Evolutionary conservation across 768 basidiomycete species (phyloP), one percentile per base, ranked within the genome.

Genomic region (Coprinopsis strossmayeri): DNA sequence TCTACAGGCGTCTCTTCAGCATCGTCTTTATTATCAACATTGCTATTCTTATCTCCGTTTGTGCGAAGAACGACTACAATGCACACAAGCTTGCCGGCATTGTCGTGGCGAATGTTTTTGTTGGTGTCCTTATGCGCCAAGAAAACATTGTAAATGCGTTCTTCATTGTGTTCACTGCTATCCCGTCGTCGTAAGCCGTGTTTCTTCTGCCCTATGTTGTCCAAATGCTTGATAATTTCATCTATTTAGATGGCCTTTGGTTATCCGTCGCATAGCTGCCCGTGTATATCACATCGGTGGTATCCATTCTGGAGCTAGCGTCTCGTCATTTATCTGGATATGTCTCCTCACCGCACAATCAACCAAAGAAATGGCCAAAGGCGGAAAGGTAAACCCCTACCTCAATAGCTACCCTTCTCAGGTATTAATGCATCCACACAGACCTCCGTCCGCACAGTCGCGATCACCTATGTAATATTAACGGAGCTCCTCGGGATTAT

Each of bases 201-300:
- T n/a, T n/a, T 35, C 34, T 40, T n/a, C 26, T 21, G 12, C 18
- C n/a, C 17, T 42, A 40, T 18, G 9, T 7, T 32, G 7, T 37
- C 25, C 17, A 30, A n/a, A 37, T 30, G 5, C 51, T 35, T n/a
- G n/a, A n/a, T n/a, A n/a, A 15, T n/a, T 34, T 52, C 23, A 41
- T 39, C 20, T 39, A 27, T 17, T 23, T 53, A 79, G 76, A 17
- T 79, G 78, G 78, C 78, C 79, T 3, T 62, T 82, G 35, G 59
- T 66, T 28, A 74, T 82, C 45, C 72, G 80, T 41, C 68, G 75
- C 24, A 63, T 76, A 18, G 73, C 70, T 55, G 79, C 77, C 18
- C 67, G 78, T 32, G 78, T 81, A 1, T 81, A 80, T 51, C 75
- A 78, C 46, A 78, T 80, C 34, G 79, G 79, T 17, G 79, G 79